Conservation (phyloP, 352 stramenopile genomes). For the Aphanomyces euteiches region DNA sequence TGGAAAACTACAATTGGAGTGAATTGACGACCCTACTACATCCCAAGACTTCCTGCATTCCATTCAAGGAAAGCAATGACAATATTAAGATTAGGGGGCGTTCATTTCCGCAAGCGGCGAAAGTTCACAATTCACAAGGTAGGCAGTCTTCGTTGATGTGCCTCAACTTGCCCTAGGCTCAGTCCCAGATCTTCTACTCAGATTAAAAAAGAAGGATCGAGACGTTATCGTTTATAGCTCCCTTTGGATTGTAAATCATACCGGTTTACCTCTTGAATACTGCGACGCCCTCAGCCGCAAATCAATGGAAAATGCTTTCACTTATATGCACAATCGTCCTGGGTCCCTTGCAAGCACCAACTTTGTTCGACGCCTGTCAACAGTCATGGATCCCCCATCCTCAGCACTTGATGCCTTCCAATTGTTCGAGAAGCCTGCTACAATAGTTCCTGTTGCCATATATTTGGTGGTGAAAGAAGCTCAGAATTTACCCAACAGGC, state of each 20-base stretch:
- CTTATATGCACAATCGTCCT: conserved; percentile 67
- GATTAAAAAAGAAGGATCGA: conserved; percentile 73
- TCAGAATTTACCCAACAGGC: conserved; percentile 75
- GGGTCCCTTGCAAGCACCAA: conserved; percentile 48
- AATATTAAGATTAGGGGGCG: conserved; percentile 63
- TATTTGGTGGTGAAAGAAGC: conserved; percentile 77
- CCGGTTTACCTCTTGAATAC: conserved; percentile 79
- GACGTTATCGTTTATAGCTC: conserved; percentile 84
- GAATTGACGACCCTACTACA: conserved; percentile 73
- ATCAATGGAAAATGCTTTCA: conserved; percentile 57
- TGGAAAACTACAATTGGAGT: conserved; percentile 89
- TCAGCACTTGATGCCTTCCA: conserved; percentile 35
- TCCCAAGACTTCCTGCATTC: conserved; percentile 65
- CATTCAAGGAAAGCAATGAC: conserved; percentile 77
- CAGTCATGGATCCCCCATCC: conserved; percentile 62
- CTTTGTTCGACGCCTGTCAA: conserved; percentile 55
- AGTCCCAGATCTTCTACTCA: conserved; percentile 79
- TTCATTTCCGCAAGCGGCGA: conserved; percentile 37
- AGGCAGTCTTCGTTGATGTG: conserved; percentile 10
- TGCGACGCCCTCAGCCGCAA: conserved; percentile 80
- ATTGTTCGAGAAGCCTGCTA: conserved; percentile 53
- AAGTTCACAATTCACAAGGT: conserved; percentile 18
- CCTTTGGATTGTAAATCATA: conserved; percentile 87
- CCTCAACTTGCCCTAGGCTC: conserved; percentile 61
- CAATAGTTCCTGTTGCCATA: conserved; percentile 67